Conservation (phyloP, 2,329 filamentous ascomycete species). For the Apiospora rasikravindrae region DNA sequence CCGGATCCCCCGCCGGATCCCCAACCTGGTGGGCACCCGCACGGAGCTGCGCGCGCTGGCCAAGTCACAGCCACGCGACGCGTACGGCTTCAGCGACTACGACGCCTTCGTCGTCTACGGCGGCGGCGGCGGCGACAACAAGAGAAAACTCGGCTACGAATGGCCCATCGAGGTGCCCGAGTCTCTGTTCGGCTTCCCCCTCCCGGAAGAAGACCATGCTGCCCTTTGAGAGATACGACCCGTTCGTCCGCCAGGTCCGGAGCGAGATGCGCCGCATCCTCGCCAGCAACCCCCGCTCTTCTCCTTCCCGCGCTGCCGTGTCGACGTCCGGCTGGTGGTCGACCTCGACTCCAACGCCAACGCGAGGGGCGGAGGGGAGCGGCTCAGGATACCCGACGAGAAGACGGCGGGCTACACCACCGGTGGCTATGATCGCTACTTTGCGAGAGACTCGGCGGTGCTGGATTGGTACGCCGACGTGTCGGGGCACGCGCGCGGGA, state of each 20-base stretch:
- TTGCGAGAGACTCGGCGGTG: neutral
- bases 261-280: neutral
- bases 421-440: neutral
- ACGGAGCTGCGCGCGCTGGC: neutral
- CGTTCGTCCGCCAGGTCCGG: neutral
- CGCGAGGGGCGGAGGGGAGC: no score
- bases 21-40: neutral
- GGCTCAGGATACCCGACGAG: no score
- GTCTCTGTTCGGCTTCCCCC: neutral
- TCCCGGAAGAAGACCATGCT: neutral
- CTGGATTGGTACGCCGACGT: neutral
- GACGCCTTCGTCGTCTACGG: neutral
- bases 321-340: neutral
- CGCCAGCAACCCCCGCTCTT: neutral
- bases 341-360: conserved; percentile 1
- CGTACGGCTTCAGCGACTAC: neutral
- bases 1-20: neutral
- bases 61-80: neutral
- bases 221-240: neutral
- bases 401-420: neutral
- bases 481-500: neutral
- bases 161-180: neutral
- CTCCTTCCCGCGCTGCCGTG: neutral
- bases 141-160: neutral
- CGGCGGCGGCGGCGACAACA: no score